phyloP scores from a whole-genome alignment of 2,329 filamentous ascomycete species.

The Aspergillus vadensis region DNA sequence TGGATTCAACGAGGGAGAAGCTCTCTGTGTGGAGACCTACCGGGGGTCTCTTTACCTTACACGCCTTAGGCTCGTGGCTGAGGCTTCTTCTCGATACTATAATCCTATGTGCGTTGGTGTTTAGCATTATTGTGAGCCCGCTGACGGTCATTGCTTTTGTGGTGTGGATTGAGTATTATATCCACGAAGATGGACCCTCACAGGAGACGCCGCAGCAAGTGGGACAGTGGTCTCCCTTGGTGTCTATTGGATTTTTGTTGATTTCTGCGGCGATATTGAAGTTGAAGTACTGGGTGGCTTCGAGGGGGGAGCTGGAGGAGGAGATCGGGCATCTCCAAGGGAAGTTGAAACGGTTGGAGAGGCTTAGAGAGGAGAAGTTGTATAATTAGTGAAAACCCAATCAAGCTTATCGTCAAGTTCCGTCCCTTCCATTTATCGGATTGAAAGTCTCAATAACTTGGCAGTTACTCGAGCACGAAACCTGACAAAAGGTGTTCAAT shows the following conservation, averaged over 20 bases:
- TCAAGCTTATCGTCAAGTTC: too few species aligned
- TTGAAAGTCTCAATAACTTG: too few species aligned
- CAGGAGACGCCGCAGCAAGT: conserved; percentile 34
- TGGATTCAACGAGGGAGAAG: neutral
- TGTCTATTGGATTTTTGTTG: conserved; percentile 31
- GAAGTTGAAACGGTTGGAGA: neutral
- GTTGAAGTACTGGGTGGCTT: conserved; percentile 31
- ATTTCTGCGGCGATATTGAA: conserved; percentile 31
- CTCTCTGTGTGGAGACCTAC: neutral
- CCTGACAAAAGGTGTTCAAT: too few species aligned
- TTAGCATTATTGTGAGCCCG: conserved; percentile 35
- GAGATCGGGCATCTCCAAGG: conserved; percentile 29
- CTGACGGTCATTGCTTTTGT: conserved; percentile 36
- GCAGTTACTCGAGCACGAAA: too few species aligned
- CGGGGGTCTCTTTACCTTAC: conserved; percentile 8
- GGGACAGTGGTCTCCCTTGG: conserved; percentile 34
- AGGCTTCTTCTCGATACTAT: conserved; percentile 18
- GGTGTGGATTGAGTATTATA: conserved; percentile 36
- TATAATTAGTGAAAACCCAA: neutral
- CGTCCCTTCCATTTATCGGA: too few species aligned
- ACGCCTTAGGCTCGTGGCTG: conserved; percentile 18
- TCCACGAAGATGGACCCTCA: conserved; percentile 31
- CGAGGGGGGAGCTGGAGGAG: conserved; percentile 29
- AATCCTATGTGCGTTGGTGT: conserved; percentile 23
- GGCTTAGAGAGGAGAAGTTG: neutral